Evolutionary conservation across 257 asterid species (phyloP).

Genomic region (Thymus mandschuricus): DNA sequence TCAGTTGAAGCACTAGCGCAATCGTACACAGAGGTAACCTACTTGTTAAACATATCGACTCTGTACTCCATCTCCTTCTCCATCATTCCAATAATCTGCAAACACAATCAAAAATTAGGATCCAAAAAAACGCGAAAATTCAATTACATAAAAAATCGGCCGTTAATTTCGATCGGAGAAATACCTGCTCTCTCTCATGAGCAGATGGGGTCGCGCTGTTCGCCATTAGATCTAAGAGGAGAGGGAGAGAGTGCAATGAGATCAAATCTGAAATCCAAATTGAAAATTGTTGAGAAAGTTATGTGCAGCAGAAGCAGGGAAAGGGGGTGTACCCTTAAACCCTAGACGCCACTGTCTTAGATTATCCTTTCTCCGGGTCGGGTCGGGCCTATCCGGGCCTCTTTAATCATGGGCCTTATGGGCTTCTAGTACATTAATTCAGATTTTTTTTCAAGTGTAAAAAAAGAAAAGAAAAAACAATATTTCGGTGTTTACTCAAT

Average conservation of each 20-base stretch:
- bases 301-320: neutral
- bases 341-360: slow-evolving; percentile 13
- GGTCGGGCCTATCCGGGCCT: no score
- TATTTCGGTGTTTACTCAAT: no score
- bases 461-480: no score
- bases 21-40: slow-evolving; percentile 27
- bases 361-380: no score
- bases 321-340: slow-evolving; percentile 23
- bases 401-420: no score
- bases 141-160: neutral
- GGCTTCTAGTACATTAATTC: no score
- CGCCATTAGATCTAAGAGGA: slow-evolving; percentile 33
- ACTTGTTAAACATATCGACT: slow-evolving; percentile 79
- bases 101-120: neutral
- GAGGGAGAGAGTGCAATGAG: neutral
- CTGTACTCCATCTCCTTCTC: slow-evolving; percentile 86
- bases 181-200: slow-evolving; percentile 65
- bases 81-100: slow-evolving; percentile 64
- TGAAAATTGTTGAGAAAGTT: slow-evolving; percentile 10
- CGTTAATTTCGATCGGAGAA: neutral
- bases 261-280: slow-evolving; percentile 15
- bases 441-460: no score
- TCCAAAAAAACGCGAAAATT: neutral
- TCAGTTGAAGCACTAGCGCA: slow-evolving; percentile 8
- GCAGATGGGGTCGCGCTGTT: slow-evolving; percentile 43